Evolutionary conservation across 805 yeast species (phyloP).

Genomic region (Cyberlindnera maritima): DNA sequence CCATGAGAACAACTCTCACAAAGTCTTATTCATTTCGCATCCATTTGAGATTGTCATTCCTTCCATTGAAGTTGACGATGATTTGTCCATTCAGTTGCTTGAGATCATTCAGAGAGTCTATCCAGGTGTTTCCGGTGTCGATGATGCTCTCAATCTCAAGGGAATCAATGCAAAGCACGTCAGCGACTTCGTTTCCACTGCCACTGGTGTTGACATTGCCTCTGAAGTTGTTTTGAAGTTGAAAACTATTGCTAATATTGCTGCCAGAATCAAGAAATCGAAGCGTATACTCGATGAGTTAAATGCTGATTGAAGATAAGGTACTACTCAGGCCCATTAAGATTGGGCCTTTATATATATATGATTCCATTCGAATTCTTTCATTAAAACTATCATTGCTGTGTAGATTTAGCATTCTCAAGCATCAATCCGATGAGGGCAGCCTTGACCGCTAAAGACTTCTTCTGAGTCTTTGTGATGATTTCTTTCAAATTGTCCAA

Average conservation of each 20-base stretch:
- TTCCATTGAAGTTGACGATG: constrained; percentile 33
- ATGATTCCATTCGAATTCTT: not conserved
- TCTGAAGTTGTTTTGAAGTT: constrained; percentile 27
- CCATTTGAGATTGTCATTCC: constrained; percentile 61
- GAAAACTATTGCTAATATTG: constrained; percentile 19
- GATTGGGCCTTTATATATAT: no score
- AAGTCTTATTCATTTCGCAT: constrained; percentile 60
- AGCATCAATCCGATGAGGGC: constrained; percentile 13
- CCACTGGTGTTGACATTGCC: constrained; percentile 36
- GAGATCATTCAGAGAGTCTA: constrained; percentile 20
- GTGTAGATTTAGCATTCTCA: constrained; percentile 3
- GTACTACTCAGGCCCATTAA: not conserved
- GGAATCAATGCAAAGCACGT: constrained; percentile 22
- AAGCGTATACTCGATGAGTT: constrained; percentile 25
- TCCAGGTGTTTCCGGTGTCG: constrained; percentile 16
- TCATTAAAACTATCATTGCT: not conserved
- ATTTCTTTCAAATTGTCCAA: constrained; percentile 13
- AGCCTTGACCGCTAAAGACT: constrained; percentile 12
- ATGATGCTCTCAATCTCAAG: constrained; percentile 27
- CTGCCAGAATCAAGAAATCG: constrained; percentile 23
- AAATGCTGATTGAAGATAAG: constrained; percentile 11
- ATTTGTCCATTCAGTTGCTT: constrained; percentile 31
- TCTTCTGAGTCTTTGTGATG: constrained; percentile 13
- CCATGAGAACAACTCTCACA: constrained; percentile 64
- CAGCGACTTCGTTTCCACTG: constrained; percentile 31